A percentile compares a stretch with the other conserved stretches of the same genome.
These are phyloP conservation scores for Nyctanthes arbortristis DNA, from an alignment of 257 asterid genomes.

Conservation along the genomic window DNA sequence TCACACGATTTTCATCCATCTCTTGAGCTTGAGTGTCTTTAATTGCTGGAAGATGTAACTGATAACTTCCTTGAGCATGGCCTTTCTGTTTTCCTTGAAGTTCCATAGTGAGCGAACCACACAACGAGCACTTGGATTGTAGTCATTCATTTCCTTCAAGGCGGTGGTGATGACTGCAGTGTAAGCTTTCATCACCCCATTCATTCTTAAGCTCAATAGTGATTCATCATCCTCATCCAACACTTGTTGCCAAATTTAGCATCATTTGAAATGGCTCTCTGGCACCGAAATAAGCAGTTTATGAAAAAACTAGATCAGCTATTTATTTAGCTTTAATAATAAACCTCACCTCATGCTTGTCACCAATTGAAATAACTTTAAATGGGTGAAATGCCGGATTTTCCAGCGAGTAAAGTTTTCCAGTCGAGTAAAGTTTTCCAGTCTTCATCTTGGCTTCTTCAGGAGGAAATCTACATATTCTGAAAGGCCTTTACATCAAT, in stretches of 20 bases:
- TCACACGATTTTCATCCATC: slow-evolving; percentile 18
- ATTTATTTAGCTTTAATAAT: no score
- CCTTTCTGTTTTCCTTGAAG: slow-evolving; percentile 40
- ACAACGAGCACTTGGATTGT: slow-evolving; percentile 45
- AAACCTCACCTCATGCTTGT: no score
- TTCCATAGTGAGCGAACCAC: slow-evolving; percentile 42
- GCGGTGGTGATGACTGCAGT: slow-evolving; percentile 27
- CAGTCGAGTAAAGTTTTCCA: slow-evolving; percentile 62
- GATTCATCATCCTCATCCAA: slow-evolving; percentile 34
- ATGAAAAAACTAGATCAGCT: no score
- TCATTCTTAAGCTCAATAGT: slow-evolving; percentile 26
- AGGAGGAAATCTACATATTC: slow-evolving; percentile 42
- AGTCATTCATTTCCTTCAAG: slow-evolving; percentile 38
- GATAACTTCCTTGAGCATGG: slow-evolving; percentile 43
- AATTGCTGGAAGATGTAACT: slow-evolving; percentile 34
- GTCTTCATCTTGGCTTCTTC: slow-evolving; percentile 62
- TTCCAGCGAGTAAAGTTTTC: slow-evolving; percentile 51
- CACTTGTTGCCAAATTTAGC: slow-evolving; percentile 32
- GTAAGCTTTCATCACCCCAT: slow-evolving; percentile 36
- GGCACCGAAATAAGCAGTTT: no score
- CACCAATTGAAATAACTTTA: no score
- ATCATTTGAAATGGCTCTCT: no score
- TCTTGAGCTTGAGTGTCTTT: slow-evolving; percentile 30
- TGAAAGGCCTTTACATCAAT: slow-evolving; percentile 57
- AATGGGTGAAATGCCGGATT: slow-evolving; percentile 71